Evolutionary conservation across 805 yeast genomes (phyloP).

Genomic region (Ascoidea rubescens): DNA sequence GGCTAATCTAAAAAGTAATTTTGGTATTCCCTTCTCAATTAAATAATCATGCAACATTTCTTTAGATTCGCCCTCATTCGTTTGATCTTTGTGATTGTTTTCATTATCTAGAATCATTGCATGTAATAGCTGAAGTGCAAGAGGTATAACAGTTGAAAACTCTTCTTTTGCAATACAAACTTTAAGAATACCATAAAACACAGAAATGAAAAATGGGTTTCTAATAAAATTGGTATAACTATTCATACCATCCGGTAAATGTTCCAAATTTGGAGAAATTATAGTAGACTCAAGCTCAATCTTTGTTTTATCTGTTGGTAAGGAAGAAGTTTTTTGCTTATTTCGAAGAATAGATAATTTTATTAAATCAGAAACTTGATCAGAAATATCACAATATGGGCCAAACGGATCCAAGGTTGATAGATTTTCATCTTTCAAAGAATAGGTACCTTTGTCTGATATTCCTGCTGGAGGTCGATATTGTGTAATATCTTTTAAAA

Average conservation of each 20-base stretch:
- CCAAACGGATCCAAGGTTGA: slow-evolving; percentile 45
- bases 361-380: slow-evolving; percentile 11
- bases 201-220: slow-evolving; percentile 12
- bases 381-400: slow-evolving; percentile 17
- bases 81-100: slow-evolving; percentile 1
- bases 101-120: slow-evolving; percentile 45
- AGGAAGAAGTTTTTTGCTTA: not conserved
- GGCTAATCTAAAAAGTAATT: slow-evolving; percentile 11
- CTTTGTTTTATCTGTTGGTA: slow-evolving; percentile 11
- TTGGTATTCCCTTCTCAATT: not conserved
- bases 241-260: slow-evolving; percentile 9
- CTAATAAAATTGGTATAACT: slow-evolving; percentile 12
- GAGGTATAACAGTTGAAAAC: slow-evolving; percentile 42
- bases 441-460: slow-evolving; percentile 53
- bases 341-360: slow-evolving; percentile 10
- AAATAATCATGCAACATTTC: not conserved
- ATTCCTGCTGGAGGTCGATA: slow-evolving; percentile 55
- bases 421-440: slow-evolving; percentile 33
- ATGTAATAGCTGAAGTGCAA: slow-evolving; percentile 54
- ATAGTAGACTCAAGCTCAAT: slow-evolving; percentile 5
- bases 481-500: slow-evolving; percentile 43
- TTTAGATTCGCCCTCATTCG: not conserved
- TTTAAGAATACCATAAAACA: slow-evolving; percentile 3
- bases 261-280: slow-evolving; percentile 3
- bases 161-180: slow-evolving; percentile 10